Conservation (phyloP, 2,329 filamentous ascomycete genomes). For the Fusarium palustre region DNA sequence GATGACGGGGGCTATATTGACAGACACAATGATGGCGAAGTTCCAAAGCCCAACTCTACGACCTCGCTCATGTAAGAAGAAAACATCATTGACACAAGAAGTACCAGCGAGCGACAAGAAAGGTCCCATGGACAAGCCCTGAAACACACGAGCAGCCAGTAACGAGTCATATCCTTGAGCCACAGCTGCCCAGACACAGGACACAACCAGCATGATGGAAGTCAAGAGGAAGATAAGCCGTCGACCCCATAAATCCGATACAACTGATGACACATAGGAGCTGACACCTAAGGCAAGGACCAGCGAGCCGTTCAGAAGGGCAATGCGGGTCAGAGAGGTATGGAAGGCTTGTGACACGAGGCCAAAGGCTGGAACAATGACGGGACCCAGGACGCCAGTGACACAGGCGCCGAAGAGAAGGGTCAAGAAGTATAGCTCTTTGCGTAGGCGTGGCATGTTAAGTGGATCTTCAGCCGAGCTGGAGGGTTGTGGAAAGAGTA, state of each 20-base stretch:
- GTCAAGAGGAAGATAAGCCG: background rate
- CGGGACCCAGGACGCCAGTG: background rate
- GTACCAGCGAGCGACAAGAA: constrained; percentile 4
- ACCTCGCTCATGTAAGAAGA: constrained; percentile 5
- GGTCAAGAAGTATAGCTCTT: constrained; percentile 6
- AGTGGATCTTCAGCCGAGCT: background rate
- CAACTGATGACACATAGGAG: background rate
- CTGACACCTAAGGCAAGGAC: background rate
- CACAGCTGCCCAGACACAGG: background rate
- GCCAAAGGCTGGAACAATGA: constrained; percentile 7
- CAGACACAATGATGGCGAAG: constrained; percentile 3
- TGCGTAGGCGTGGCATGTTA: background rate
- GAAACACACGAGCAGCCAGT: background rate
- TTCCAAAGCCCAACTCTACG: constrained; percentile 7
- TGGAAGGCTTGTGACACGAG: constrained; percentile 3
- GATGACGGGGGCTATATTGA: constrained; percentile 7
- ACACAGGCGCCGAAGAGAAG: constrained; percentile 8
- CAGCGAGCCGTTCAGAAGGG: constrained; percentile 1
- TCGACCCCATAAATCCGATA: constrained; percentile 1
- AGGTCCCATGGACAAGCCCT: background rate
- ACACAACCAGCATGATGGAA: background rate
- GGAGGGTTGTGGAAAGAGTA: background rate
- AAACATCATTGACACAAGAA: constrained; percentile 1
- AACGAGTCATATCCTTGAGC: constrained; percentile 1
- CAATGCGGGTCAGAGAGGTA: background rate